Percentiles rank a stretch among this genome's conserved stretches.
These are phyloP conservation scores for Sistotremastrum suecicum DNA, from an alignment of 768 basidiomycete species.

Conservation along the genomic window DNA sequence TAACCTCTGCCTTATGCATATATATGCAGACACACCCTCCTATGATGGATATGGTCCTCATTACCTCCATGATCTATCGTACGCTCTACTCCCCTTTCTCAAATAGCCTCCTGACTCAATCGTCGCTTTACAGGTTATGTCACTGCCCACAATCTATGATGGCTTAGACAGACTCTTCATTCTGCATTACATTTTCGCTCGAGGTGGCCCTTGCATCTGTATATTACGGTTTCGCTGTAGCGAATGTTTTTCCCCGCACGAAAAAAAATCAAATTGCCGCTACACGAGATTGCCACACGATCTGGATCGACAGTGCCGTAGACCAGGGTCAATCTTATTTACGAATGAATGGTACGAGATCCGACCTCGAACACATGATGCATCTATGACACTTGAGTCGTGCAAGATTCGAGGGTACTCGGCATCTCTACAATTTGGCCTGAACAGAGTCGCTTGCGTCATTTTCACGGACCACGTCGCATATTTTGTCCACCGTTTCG, in stretches of 20 bases:
- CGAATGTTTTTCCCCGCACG: not conserved
- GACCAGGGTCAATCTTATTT: not conserved
- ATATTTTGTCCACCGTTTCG: conserved; percentile 66
- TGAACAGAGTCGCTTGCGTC: conserved; percentile 17
- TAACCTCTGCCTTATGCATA: not conserved
- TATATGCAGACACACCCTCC: conserved; percentile 62
- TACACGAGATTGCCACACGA: too few species aligned
- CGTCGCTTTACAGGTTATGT: conserved; percentile 15
- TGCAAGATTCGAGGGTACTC: not conserved
- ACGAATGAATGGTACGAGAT: too few species aligned
- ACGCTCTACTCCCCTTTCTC: conserved; percentile 2
- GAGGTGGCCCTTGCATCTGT: not conserved
- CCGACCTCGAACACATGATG: not conserved
- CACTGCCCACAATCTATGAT: conserved; percentile 5
- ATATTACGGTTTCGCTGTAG: not conserved
- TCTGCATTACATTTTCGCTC: not conserved
- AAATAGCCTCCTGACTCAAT: not conserved
- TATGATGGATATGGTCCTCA: conserved; percentile 79
- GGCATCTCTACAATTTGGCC: conserved; percentile 42
- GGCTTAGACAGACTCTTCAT: conserved; percentile 9
- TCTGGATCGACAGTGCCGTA: not conserved
- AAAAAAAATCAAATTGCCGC: not conserved
- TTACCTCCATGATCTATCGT: conserved; percentile 77
- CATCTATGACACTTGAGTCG: not conserved
- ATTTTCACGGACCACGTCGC: conserved; percentile 52